A percentile compares a stretch with the other conserved stretches of the same genome.
Conservation (phyloP, 2,329 filamentous ascomycete species). For the Apiospora pterosperma region DNA sequence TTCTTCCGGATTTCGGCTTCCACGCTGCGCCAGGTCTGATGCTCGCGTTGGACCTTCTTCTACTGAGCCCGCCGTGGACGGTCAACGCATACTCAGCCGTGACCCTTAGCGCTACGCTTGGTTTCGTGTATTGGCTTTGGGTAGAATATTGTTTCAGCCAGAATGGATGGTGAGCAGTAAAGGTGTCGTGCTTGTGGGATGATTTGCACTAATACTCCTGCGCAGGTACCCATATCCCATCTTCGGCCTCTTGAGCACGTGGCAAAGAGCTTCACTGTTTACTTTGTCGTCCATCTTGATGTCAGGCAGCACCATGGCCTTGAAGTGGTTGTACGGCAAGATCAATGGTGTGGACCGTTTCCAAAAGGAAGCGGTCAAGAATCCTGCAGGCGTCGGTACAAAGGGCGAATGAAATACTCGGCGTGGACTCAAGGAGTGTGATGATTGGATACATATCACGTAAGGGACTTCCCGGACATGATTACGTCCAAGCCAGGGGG, state of each 20-base stretch:
- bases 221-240: constrained; percentile 81
- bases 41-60: constrained; percentile 60
- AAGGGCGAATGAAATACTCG: constrained; percentile 14
- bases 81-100: constrained; percentile 59
- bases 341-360: constrained; percentile 56
- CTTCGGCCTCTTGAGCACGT: constrained; percentile 64
- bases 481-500: background rate
- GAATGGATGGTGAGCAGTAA: constrained; percentile 57
- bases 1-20: constrained; percentile 60
- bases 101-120: constrained; percentile 53
- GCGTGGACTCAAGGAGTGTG: background rate
- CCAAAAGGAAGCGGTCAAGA: constrained; percentile 29
- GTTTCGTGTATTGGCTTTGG: constrained; percentile 73
- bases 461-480: background rate
- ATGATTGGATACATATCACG: background rate
- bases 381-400: constrained; percentile 15
- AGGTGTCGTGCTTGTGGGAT: background rate
- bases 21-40: constrained; percentile 65
- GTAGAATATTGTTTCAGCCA: constrained; percentile 66
- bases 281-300: constrained; percentile 66
- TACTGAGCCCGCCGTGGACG: constrained; percentile 72
- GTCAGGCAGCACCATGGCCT: constrained; percentile 62
- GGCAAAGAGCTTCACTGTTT: constrained; percentile 68
- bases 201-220: background rate
- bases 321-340: constrained; percentile 68